Base-by-base conservation (phyloP, 306 rosid genomes). In the Chamaecrista fasciculata region DNA sequence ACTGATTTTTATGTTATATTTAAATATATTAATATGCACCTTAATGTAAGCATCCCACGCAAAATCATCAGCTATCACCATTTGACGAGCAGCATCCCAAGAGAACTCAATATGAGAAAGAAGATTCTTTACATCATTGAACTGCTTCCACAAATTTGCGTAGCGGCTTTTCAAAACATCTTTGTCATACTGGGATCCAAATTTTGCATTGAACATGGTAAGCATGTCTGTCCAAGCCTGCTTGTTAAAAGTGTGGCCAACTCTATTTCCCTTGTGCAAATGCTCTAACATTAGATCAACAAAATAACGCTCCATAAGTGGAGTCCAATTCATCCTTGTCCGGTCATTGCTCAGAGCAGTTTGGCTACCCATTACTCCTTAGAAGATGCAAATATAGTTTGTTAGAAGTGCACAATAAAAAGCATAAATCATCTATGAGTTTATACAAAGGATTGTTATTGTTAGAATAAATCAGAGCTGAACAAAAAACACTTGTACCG, bases 141-240 rank as follows among this genome's bases (percentile, higher is more conserved):
- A 89, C 67, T 83, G 96, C 81, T 85, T 89, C 93, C 91, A 89
- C 81, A 87, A 76, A 76, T 71, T 85, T 50, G 93, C 72, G 66
- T 89, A 89, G 5, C 91, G 96, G 50, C 83, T 58, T 79, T 87
- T 89, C 66, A 89, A 63, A 40, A 85, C 89, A 71, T 89, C 96
- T 70, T 87, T 87, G 72, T 89, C 93, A 46, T 72, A 89, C 21
- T 85, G 96, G 44, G 81, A 85, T 15, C 79, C 89, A 72, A 89
- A 89, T 50, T 87, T 81, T 18, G 80, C 73, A 69, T 89, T 89
- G 67, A 89, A 87, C 89, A 76, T 53, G 20, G 59, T 55, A 16
- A 83, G 82, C 93, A 89, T 89, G 69, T 89, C 91, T 3, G 79
- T 75, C 96, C 96, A 87, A 39, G 91, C 93, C 62, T 83, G 86